phyloP scores from a whole-genome alignment of 2,329 filamentous ascomycete genomes.

The Fusarium anthophilum region DNA sequence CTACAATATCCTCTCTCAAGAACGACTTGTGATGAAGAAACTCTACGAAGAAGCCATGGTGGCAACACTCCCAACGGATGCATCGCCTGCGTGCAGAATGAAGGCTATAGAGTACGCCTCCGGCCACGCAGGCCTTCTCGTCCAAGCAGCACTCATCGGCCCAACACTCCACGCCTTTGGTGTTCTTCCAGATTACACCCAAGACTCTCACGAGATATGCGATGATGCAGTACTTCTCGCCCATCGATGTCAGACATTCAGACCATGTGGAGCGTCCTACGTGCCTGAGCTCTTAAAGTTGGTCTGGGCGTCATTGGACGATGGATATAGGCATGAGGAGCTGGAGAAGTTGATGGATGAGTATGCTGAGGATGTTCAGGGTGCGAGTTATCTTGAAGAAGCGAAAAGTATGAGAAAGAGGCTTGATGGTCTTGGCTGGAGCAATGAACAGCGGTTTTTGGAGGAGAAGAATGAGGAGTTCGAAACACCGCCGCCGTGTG shows the following conservation, averaged over 20 bases:
- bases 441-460: not conserved
- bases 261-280: slow-evolving; percentile 14
- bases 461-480: not conserved
- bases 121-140: not conserved
- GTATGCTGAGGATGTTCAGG: slow-evolving; percentile 11
- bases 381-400: slow-evolving; percentile 5
- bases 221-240: slow-evolving; percentile 6
- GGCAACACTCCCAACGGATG: not conserved
- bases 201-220: not conserved
- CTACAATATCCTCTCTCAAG: slow-evolving; percentile 5
- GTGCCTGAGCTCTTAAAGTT: slow-evolving; percentile 21
- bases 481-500: not conserved
- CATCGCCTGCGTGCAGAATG: not conserved
- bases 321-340: slow-evolving; percentile 14
- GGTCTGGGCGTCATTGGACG: slow-evolving; percentile 8
- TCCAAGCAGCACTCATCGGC: not conserved
- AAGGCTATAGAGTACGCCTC: slow-evolving; percentile 4
- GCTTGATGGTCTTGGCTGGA: slow-evolving; percentile 5
- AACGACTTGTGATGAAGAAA: not conserved
- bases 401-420: slow-evolving; percentile 1
- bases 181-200: not conserved
- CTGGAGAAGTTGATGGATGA: slow-evolving; percentile 4
- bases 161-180: slow-evolving; percentile 6
- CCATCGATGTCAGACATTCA: not conserved
- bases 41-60: not conserved